Evolutionary conservation across 179 eudicot genomes (phyloP), one percentile per base, ranked within the genome.

Genomic region (Patellifolia procumbens): DNA sequence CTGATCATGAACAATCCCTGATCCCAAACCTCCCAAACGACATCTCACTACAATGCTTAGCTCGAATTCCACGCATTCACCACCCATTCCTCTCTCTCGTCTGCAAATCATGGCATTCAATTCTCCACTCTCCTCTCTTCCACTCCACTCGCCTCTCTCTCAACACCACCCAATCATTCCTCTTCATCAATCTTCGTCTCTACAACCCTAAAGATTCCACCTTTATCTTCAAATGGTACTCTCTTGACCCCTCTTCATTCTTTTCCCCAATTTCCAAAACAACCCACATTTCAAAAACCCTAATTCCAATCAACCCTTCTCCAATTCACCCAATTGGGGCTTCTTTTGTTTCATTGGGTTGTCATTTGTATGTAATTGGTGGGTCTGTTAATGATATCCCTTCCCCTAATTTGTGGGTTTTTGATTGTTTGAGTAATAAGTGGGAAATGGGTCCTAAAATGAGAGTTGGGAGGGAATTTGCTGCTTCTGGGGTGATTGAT

Each of bases 401-500:
- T 0, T 77, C 84, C 3, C 79, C 76, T 24, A 31, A 59, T 19
- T 55, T 92, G 45, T 94, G 97, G 97, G 81, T 92, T 70, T 86
- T 81, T 75, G 96, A 94, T 83, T 87, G 89, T 48, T 75, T 89
- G 79, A 69, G 70, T 34, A 85, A 84, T 70, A 70, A 26, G 53
- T 94, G 98, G 98, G 90, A 86, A 68, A 11, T 76, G 24, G 98
- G 94, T n/a, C 92, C 97, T 1, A 82, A 62, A 55, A 94, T 94
- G 98, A 68, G 84, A 55, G 96, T 88, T 0, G 82, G 91, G 26
- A 83, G 98, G 74, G 98, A 94, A 70, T 94, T 94, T 67, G 86
- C 97, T 0, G 98, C 97, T 0, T 89, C 93, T 0, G 98, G 91
- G 55, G 89, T 65, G 17, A 83, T 87, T 35, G 51, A 82, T 58